Evolutionary conservation across 306 rosid species (phyloP).

Genomic region (Sphenostylis stenocarpa): DNA sequence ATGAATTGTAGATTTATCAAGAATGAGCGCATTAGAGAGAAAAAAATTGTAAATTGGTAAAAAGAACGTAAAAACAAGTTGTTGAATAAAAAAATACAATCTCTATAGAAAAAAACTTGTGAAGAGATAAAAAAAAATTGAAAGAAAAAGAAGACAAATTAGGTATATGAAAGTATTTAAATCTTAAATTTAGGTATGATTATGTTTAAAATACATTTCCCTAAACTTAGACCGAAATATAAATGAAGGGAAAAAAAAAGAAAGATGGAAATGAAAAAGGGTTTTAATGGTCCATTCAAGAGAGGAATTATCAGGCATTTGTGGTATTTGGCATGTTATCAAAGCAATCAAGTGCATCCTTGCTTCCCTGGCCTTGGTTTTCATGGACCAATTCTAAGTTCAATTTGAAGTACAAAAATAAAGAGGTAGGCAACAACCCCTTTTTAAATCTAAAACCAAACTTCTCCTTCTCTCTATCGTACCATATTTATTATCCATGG

Average conservation of each 20-base stretch:
- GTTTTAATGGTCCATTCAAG: not conserved
- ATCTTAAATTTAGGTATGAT: too few species aligned
- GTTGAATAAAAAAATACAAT: too few species aligned
- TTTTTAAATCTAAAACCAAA: constrained; percentile 27
- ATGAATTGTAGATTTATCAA: too few species aligned
- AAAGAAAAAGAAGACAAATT: too few species aligned
- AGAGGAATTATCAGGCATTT: not conserved
- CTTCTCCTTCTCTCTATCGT: not conserved
- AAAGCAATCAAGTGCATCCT: not conserved
- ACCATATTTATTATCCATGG: constrained; percentile 29
- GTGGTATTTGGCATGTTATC: not conserved
- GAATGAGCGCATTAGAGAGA: too few species aligned
- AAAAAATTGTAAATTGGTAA: too few species aligned
- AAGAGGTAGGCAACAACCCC: not conserved
- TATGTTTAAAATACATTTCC: not conserved
- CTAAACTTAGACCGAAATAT: not conserved
- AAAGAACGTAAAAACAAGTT: too few species aligned
- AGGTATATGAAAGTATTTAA: too few species aligned
- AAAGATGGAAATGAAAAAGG: not conserved
- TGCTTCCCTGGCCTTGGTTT: not conserved
- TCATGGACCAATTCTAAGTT: not conserved
- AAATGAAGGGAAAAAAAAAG: not conserved
- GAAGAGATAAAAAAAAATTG: too few species aligned
- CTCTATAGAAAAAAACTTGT: too few species aligned
- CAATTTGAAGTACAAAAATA: not conserved